phyloP scores from a whole-genome alignment of 345 rosid genomes.

The Eutrema yunnanense region DNA sequence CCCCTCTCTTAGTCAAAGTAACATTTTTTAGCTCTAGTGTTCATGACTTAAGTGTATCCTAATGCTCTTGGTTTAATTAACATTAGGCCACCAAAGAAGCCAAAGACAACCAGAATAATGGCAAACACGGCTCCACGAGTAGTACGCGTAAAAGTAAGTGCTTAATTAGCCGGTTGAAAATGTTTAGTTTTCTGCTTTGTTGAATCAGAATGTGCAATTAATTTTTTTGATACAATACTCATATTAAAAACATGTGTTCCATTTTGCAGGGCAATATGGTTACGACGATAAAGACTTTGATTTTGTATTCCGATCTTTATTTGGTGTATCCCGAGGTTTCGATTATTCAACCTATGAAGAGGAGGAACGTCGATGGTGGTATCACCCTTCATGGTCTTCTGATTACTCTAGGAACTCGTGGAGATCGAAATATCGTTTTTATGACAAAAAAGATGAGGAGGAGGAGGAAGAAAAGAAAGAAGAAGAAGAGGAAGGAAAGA shows the following conservation, averaged over 20 bases:
- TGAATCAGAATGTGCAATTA: background rate
- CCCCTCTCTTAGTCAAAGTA: background rate
- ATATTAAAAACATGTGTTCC: background rate
- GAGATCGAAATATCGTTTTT: constrained; percentile 34
- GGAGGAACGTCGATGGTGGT: constrained; percentile 35
- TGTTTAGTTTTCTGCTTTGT: background rate
- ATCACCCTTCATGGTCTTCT: constrained; percentile 27
- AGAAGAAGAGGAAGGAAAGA: constrained; percentile 2
- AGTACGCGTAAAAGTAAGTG: constrained; percentile 45
- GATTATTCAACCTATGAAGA: constrained; percentile 41
- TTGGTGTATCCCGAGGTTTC: constrained; percentile 40
- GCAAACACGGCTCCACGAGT: constrained; percentile 24
- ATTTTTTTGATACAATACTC: background rate
- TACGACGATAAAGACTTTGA: constrained; percentile 48
- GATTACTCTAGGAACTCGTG: constrained; percentile 31
- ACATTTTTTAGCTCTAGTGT: background rate
- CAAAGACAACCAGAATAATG: constrained; percentile 12
- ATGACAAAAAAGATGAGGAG: constrained; percentile 28
- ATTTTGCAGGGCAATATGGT: constrained; percentile 40
- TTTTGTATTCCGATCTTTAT: constrained; percentile 42
- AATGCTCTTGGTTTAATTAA: constrained; percentile 33
- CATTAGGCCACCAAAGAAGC: constrained; percentile 36
- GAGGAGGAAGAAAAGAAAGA: background rate
- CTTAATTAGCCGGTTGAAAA: background rate
- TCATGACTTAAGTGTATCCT: background rate